Evolutionary conservation across 176 grass and related monocot genomes (phyloP).

Genomic region (Pontederia crassipes): DNA sequence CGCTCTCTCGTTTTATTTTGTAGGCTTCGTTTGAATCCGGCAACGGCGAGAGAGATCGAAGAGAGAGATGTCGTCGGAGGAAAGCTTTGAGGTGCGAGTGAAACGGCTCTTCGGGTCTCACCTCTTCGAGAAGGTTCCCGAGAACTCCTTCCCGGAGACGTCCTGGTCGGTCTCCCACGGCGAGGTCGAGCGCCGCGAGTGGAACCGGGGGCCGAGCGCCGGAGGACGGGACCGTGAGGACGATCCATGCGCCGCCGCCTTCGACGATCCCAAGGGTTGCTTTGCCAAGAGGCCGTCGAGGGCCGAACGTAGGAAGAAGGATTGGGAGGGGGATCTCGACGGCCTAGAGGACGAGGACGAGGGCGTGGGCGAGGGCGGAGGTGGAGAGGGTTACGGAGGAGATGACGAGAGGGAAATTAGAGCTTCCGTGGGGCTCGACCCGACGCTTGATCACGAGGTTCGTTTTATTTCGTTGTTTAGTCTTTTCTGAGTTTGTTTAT

Average conservation of each 20-base stretch:
- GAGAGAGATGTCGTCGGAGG: conserved; percentile 6
- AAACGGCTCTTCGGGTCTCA: conserved; percentile 85
- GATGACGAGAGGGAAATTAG: conserved; percentile 39
- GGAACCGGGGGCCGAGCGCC: conserved; percentile 39
- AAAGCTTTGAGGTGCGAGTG: conserved; percentile 71
- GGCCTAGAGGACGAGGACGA: conserved; percentile 18
- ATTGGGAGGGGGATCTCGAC: conserved; percentile 37
- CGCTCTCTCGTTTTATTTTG: too few species aligned
- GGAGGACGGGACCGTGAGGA: conserved; percentile 36
- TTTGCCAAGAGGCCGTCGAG: conserved; percentile 37
- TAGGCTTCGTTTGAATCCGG: too few species aligned
- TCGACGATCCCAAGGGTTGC: conserved; percentile 56
- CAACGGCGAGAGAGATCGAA: too few species aligned
- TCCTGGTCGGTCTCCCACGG: conserved; percentile 74
- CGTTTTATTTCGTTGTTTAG: neutral
- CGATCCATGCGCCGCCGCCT: conserved; percentile 62
- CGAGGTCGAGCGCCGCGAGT: conserved; percentile 65
- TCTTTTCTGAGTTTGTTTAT: neutral
- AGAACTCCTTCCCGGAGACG: conserved; percentile 46
- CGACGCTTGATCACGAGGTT: conserved; percentile 87
- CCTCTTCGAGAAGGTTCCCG: conserved; percentile 63
- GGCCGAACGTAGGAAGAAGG: conserved; percentile 22
- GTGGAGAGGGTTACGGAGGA: neutral
- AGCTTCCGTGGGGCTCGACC: conserved; percentile 83
- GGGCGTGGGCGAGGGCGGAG: conserved; percentile 15